Conservation (phyloP, 352 stramenopile genomes). For the Phytophthora sansomeana region DNA sequence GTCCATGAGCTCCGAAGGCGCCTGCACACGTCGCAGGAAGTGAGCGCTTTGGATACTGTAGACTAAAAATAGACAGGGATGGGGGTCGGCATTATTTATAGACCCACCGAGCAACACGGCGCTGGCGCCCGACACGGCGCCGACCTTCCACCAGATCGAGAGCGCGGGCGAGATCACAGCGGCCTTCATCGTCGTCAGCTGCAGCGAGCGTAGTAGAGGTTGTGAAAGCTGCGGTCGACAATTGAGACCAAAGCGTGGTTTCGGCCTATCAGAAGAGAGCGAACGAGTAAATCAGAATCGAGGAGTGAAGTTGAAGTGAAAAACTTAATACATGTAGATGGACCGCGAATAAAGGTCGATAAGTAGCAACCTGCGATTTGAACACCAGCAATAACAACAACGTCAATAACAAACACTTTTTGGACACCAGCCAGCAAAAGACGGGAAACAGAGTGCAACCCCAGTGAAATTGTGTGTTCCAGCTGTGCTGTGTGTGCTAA, state of each 20-base stretch:
- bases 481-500: no score
- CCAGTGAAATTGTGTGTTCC: no score
- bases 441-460: no score
- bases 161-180: conserved; percentile 65
- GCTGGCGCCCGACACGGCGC: conserved; percentile 71
- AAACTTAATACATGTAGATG: no score
- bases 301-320: conserved; percentile 28
- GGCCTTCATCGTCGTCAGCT: conserved; percentile 48
- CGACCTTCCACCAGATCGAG: conserved; percentile 86
- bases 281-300: not conserved
- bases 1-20: conserved; percentile 79
- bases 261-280: conserved; percentile 19
- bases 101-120: conserved; percentile 62
- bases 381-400: no score
- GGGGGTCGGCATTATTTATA: conserved; percentile 5
- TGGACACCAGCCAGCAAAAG: no score
- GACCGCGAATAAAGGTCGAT: no score
- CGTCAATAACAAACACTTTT: no score
- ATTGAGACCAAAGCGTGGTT: conserved; percentile 17
- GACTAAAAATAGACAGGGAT: conserved; percentile 5
- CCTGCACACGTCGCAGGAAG: conserved; percentile 44
- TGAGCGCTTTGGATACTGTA: conserved; percentile 2
- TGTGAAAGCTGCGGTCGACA: conserved; percentile 7
- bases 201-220: no score
- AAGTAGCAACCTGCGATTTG: no score